phyloP scores from a whole-genome alignment of 208 protist species.

The Leishmania tarentolae region DNA sequence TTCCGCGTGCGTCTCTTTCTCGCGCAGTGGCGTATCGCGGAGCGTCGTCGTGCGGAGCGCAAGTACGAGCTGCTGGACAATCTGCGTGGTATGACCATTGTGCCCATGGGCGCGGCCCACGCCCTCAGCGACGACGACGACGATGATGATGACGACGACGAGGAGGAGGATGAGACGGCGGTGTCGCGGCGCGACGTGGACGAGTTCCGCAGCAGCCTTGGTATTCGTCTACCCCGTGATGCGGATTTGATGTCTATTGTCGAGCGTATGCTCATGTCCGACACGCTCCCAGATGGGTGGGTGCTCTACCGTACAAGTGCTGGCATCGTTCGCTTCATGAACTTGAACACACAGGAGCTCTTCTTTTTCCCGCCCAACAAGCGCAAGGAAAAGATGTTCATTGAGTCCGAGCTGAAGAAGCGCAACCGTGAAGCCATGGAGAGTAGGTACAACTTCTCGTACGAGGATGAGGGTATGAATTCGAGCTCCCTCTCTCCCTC shows the following conservation, averaged over 20 bases:
- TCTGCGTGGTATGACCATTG: conserved; percentile 42
- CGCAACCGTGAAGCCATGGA: conserved; percentile 79
- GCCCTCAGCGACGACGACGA: conserved; percentile 50
- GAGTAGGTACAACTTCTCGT: conserved; percentile 75
- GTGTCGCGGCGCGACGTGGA: conserved; percentile 82
- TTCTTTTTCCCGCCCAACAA: conserved; percentile 83
- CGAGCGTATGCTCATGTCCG: conserved; percentile 83
- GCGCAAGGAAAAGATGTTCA: conserved; percentile 62
- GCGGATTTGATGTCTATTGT: conserved; percentile 82
- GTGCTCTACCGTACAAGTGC: conserved; percentile 87
- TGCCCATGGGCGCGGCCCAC: conserved; percentile 44
- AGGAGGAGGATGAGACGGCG: conserved; percentile 65
- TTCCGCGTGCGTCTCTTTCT: conserved; percentile 79
- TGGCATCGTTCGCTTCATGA: conserved; percentile 88
- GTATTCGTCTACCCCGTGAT: conserved; percentile 82
- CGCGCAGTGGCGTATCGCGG: conserved; percentile 71
- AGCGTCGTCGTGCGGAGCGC: conserved; percentile 67
- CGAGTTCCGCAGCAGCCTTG: conserved; percentile 85
- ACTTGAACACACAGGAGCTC: conserved; percentile 90
- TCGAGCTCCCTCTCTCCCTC: conserved; percentile 31
- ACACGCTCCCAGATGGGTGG: conserved; percentile 87
- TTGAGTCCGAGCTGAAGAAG: conserved; percentile 65
- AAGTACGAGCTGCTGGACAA: conserved; percentile 77
- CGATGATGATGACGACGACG: conserved; percentile 58
- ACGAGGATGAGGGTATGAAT: conserved; percentile 63